Evolutionary conservation across 768 basidiomycete genomes (phyloP), one percentile per base, ranked within the genome.

Genomic region (Boletus reticulatus): DNA sequence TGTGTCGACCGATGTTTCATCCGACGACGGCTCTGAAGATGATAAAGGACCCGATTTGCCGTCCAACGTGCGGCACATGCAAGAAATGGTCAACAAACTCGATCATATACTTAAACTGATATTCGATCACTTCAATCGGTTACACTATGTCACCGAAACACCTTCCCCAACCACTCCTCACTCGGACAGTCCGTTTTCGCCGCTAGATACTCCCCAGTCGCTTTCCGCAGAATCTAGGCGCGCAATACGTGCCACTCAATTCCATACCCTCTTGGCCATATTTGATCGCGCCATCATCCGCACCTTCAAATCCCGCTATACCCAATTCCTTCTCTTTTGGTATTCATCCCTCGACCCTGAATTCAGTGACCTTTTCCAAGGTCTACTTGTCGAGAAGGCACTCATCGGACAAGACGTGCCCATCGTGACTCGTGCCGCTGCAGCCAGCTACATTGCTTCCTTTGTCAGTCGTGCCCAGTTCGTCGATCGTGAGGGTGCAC

Each of bases 251-350:
- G 79, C 79, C 7, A 68, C 82, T 2, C 91, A 92, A 61, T 98
- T 98, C 70, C 82, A 90, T 62, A 82, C 88, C 29, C 86, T 99
- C 19, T 84, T 99, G 48, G 85, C 88, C 59, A 93, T 98, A 59
- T 99, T 99, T 65, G 93, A 97, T 69, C 85, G 92, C 39, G 87
- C 87, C 37, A 94, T 99, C 67, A 82, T 99, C 47, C 89, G 87
- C 38, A 98, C 97, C 3, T 97, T 97, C 77, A 94, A 95, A 66
- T 97, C 94, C 0, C 90, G 95, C 38, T 97, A 98, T 71, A 94
- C 94, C 14, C 97, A 98, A 65, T 99, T 99, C 74, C 82, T 99
- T 57, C 66, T 98, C 44, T 99, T 99, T 78, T 97, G 93, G 86
- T 93, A 88, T 66, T 82, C 94, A 20, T 98, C 96, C 0, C 86